A percentile compares a stretch with the other conserved stretches of the same genome.
Evolutionary conservation across 179 eudicot species (phyloP).

Genomic region (Camellia oleifera): DNA sequence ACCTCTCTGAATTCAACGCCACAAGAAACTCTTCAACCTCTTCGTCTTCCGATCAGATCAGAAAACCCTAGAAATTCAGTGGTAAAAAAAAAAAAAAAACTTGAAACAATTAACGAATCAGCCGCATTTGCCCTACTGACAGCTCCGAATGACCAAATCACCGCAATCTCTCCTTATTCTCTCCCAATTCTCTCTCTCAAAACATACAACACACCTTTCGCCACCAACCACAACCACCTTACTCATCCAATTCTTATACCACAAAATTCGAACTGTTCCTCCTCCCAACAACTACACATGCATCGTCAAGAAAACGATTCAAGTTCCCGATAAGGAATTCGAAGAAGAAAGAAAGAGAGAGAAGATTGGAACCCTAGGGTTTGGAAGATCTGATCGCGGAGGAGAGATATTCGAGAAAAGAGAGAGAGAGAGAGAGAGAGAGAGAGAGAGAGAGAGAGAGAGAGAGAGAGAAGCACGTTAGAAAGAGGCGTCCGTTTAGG

Average conservation of each 20-base stretch:
- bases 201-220: background rate
- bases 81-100: background rate
- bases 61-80: slow-evolving; percentile 15
- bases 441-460: no score
- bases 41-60: slow-evolving; percentile 9
- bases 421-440: no score
- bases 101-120: slow-evolving; percentile 10
- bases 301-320: background rate
- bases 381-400: background rate
- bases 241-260: slow-evolving; percentile 2
- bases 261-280: background rate
- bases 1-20: slow-evolving; percentile 3
- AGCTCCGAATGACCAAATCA: slow-evolving; percentile 30
- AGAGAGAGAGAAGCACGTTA: no score
- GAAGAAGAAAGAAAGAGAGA: background rate
- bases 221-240: slow-evolving; percentile 14
- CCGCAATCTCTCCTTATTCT: slow-evolving; percentile 19
- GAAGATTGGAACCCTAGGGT: background rate
- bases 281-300: background rate
- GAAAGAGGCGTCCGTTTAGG: no score
- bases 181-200: background rate
- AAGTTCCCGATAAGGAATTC: background rate
- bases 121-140: slow-evolving; percentile 57
- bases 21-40: background rate
- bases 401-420: background rate